Percentiles rank a stretch among this genome's conserved stretches.
These are phyloP conservation scores for Carex kokanica DNA, from an alignment of 176 grass and related monocot genomes.

Conservation along the genomic window DNA sequence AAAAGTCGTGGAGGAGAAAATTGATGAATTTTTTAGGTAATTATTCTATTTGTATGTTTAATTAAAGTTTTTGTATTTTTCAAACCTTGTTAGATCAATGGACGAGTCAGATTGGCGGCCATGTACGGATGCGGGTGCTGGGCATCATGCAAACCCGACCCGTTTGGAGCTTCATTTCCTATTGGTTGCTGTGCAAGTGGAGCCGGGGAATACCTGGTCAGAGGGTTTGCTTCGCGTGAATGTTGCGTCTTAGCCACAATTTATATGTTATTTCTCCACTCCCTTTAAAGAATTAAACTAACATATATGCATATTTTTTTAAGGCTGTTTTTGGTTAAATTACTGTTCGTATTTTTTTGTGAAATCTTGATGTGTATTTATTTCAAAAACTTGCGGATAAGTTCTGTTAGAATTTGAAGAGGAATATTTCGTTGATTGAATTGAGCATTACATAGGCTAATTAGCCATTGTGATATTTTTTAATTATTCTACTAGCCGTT, in stretches of 20 bases:
- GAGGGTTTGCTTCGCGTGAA: constrained; percentile 88
- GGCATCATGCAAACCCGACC: constrained; percentile 66
- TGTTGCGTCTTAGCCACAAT: constrained; percentile 76
- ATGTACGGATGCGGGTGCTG: constrained; percentile 97
- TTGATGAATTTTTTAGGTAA: background rate
- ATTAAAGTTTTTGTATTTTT: constrained; percentile 6
- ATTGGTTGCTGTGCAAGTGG: constrained; percentile 82
- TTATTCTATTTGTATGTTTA: constrained; percentile 1
- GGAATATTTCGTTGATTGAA: too few relatives aligned
- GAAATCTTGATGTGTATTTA: background rate
- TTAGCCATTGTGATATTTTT: too few relatives aligned
- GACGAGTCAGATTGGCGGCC: constrained; percentile 85
- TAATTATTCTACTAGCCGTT: too few relatives aligned
- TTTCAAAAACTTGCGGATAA: background rate
- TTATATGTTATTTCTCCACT: constrained; percentile 37
- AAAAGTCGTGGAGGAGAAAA: background rate
- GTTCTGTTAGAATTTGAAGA: background rate
- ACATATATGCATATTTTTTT: background rate
- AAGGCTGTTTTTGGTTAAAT: background rate
- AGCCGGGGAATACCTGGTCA: constrained; percentile 84
- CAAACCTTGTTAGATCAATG: constrained; percentile 57
- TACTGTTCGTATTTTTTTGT: background rate
- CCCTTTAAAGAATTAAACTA: background rate
- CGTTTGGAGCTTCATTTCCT: constrained; percentile 55
- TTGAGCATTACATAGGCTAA: too few relatives aligned